Conservation (phyloP, 176 grass and related monocot genomes). For the Aegilops tauschii region DNA sequence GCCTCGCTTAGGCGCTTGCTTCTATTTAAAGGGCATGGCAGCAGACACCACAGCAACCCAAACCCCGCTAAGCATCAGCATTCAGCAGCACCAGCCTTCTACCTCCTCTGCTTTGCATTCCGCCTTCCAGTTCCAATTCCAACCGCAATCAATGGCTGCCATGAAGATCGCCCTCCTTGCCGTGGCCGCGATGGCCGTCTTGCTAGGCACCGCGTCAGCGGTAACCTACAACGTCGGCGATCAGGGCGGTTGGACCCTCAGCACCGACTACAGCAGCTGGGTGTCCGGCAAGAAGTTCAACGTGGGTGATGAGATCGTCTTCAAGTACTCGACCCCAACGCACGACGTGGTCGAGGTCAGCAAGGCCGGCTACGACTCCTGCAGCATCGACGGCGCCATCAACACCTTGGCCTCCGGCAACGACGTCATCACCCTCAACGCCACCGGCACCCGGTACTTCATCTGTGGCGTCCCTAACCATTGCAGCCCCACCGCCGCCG, state of each 20-base stretch:
- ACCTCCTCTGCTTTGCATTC: slow-evolving; percentile 11
- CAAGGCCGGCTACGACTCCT: slow-evolving; percentile 41
- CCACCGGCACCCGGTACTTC: slow-evolving; percentile 47
- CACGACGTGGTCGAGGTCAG: slow-evolving; percentile 64
- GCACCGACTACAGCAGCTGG: slow-evolving; percentile 42
- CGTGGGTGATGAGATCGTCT: slow-evolving; percentile 42
- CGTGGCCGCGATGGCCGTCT: not conserved
- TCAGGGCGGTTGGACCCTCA: slow-evolving; percentile 40
- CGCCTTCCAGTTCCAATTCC: slow-evolving; percentile 19
- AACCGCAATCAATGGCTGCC: not conserved
- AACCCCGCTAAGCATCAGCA: not conserved
- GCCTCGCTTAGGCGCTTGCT: too few relatives aligned
- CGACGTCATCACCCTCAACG: slow-evolving; percentile 25
- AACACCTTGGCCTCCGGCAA: slow-evolving; percentile 18
- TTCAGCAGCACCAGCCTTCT: too few relatives aligned
- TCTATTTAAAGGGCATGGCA: not conserved
- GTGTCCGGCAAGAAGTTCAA: slow-evolving; percentile 42
- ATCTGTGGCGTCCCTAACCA: slow-evolving; percentile 48
- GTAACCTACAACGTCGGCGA: slow-evolving; percentile 43
- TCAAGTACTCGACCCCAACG: not conserved
- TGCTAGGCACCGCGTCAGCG: slow-evolving; percentile 31
- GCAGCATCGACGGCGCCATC: slow-evolving; percentile 22
- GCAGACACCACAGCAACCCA: not conserved
- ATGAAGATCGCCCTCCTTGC: not conserved
- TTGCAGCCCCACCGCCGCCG: slow-evolving; percentile 2